Evolutionary conservation across 139 green algal species (phyloP), one percentile per base, ranked within the genome.

Genomic region (Chlorella sp.): DNA sequence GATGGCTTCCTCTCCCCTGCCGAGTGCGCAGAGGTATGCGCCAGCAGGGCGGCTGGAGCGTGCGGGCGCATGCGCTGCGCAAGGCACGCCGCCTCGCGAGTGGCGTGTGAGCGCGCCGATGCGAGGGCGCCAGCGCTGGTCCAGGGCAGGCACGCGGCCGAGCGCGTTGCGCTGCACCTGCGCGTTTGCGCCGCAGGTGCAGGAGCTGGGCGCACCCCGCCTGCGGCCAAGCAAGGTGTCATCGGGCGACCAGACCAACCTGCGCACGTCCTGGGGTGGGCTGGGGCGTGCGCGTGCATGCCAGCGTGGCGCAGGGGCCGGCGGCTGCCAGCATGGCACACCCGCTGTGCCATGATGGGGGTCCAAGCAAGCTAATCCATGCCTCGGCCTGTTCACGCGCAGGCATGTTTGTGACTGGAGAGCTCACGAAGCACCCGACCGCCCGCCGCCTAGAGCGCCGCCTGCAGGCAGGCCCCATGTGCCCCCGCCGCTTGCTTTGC

Each of bases 171-270:
- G 17, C 48, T 58, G 21, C 17, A 58, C 48, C 17, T 58, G 17
- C 17, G 17, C 48, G 17, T 58, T 58, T 58, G 48, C 48, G 48
- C 48, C 17, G 48, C 17, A 58, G 17, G 21, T 77, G 42, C 42
- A 43, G 2, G 45, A 23, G 3, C 46, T 78, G 72, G 60, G 41
- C 21, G 45, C 19, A 3, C 72, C 72, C 5, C 61, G 35, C 8
- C 60, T 78, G 17, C 62, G 64, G 36, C 72, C 60, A 33, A 65
- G 45, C 72, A 71, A 63, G 48, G 72, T 78, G 45, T 78, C 72
- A 19, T 38, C 69, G 53, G 69, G 69, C 31, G 87, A 80, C 29
- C 82, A 91, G 85, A 93, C 89, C 1, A 87, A 83, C 42, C 85
- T 78, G 68, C 83, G 89, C 60, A 91, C 86, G 19, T 79, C 42